Evolutionary conservation across 2,329 filamentous ascomycete species (phyloP).

Genomic region (Aspergillus sp.): DNA sequence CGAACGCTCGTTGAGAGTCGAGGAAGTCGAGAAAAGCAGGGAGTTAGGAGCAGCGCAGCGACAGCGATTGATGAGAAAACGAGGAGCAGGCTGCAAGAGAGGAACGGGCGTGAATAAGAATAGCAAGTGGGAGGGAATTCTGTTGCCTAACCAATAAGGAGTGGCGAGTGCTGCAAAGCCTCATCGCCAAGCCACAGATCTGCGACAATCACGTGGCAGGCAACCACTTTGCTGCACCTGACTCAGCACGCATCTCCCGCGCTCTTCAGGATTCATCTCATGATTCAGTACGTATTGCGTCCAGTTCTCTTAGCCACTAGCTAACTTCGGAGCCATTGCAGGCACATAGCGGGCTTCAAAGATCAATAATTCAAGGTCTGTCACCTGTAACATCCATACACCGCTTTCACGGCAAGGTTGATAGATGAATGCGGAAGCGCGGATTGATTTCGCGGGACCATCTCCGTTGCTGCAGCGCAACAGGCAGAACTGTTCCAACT

Average conservation of each 20-base stretch:
- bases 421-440: no score
- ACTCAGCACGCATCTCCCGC: slow-evolving; percentile 4
- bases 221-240: slow-evolving; percentile 23
- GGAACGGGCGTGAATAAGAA: slow-evolving; percentile 19
- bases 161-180: slow-evolving; percentile 28
- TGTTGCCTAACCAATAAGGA: slow-evolving; percentile 46
- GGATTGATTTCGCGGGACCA: no score
- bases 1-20: slow-evolving; percentile 6
- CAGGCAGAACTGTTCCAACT: no score
- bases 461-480: no score
- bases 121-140: slow-evolving; percentile 35
- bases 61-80: slow-evolving; percentile 10
- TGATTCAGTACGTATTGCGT: not conserved
- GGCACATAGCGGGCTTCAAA: no score
- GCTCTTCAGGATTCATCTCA: not conserved
- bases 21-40: not conserved
- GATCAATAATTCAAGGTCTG: no score
- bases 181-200: slow-evolving; percentile 26
- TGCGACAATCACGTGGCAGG: slow-evolving; percentile 28
- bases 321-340: not conserved
- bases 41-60: slow-evolving; percentile 7
- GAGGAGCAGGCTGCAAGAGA: slow-evolving; percentile 12
- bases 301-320: no score
- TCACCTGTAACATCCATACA: no score
- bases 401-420: no score